phyloP scores from a whole-genome alignment of 805 yeast species.

The Spathaspora girioi region DNA sequence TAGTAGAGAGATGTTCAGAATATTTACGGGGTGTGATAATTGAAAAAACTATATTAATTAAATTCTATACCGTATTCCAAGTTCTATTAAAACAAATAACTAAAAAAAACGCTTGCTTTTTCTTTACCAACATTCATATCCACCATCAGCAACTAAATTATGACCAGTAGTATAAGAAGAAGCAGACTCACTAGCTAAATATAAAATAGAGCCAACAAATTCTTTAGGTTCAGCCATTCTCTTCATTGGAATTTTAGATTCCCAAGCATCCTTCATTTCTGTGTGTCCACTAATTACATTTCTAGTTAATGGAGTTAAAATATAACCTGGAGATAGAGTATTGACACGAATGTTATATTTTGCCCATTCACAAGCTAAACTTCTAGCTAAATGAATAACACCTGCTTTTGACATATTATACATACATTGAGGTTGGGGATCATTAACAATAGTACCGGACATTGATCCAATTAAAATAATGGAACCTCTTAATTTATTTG shows the following conservation, averaged over 20 bases:
- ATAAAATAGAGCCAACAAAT: slow-evolving; percentile 72
- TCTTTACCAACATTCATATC: slow-evolving; percentile 77
- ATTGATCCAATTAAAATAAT: slow-evolving; percentile 71
- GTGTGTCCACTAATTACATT: slow-evolving; percentile 61
- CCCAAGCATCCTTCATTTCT: slow-evolving; percentile 69
- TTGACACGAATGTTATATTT: slow-evolving; percentile 71
- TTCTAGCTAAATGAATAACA: slow-evolving; percentile 72
- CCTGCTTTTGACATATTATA: slow-evolving; percentile 88
- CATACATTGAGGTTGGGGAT: slow-evolving; percentile 76
- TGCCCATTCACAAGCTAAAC: slow-evolving; percentile 83
- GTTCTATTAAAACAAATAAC: neutral
- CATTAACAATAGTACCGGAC: slow-evolving; percentile 75
- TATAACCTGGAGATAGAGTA: slow-evolving; percentile 78
- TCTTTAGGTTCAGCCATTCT: slow-evolving; percentile 86
- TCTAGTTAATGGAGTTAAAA: slow-evolving; percentile 72
- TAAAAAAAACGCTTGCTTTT: slow-evolving; percentile 11
- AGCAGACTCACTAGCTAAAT: slow-evolving; percentile 68
- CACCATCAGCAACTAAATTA: slow-evolving; percentile 81
- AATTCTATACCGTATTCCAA: neutral
- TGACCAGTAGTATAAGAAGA: slow-evolving; percentile 81
- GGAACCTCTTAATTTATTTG: slow-evolving; percentile 53
- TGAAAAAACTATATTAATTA: neutral
- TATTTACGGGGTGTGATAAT: too few species aligned
- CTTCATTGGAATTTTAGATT: slow-evolving; percentile 66
- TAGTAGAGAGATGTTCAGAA: neutral